These are phyloP conservation scores for Voacanga thouarsii DNA, from an alignment of 257 asterid genomes.

Conservation along the genomic window DNA sequence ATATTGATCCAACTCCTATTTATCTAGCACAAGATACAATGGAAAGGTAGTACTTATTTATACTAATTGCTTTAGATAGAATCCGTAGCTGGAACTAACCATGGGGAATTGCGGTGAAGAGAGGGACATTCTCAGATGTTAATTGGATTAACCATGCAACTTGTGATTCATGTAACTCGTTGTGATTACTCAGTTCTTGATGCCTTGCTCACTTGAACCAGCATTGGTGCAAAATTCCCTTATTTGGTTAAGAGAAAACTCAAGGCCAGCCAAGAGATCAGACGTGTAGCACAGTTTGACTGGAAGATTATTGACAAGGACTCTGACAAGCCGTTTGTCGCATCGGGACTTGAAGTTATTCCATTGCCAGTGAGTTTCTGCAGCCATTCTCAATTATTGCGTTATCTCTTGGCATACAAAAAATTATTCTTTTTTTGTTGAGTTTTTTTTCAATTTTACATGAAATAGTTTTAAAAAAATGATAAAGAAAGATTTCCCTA, in stretches of 20 bases:
- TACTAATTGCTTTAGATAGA: not conserved
- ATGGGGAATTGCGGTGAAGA: too few relatives aligned
- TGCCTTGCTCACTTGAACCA: constrained; percentile 34
- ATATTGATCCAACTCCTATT: constrained; percentile 80
- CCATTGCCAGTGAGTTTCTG: constrained; percentile 77
- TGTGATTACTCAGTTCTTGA: constrained; percentile 3
- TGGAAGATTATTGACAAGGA: constrained; percentile 79
- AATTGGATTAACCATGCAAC: too few relatives aligned
- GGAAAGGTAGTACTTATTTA: constrained; percentile 56
- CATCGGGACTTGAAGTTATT: constrained; percentile 77
- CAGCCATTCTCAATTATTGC: constrained; percentile 19
- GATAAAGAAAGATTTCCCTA: too few relatives aligned
- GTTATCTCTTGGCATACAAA: constrained; percentile 18
- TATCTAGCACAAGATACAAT: constrained; percentile 66
- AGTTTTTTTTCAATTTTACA: too few relatives aligned
- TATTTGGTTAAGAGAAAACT: constrained; percentile 75
- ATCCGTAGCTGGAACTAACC: too few relatives aligned
- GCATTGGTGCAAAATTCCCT: constrained; percentile 80
- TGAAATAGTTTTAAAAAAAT: too few relatives aligned
- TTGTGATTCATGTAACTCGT: not conserved
- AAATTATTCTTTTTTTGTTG: too few relatives aligned
- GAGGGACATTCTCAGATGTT: too few relatives aligned
- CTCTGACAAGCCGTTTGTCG: constrained; percentile 60
- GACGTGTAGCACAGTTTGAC: constrained; percentile 93
- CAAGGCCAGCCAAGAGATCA: constrained; percentile 80